A percentile compares a stretch with the other conserved stretches of the same genome.
These are phyloP conservation scores for Mycena kentingensis DNA, from an alignment of 768 basidiomycete species.

Conservation along the genomic window DNA sequence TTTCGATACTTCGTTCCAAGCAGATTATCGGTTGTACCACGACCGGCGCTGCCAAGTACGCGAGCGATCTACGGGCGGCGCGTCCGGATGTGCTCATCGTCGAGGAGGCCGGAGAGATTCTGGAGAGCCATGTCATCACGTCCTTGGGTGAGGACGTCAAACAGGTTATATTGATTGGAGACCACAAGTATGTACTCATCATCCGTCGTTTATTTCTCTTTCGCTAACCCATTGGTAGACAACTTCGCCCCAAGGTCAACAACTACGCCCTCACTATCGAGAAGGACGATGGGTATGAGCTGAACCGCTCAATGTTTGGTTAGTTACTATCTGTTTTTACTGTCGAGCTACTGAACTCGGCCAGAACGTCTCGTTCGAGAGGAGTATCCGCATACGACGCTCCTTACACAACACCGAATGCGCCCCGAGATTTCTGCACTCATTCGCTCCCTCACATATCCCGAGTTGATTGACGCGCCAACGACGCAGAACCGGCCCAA, in stretches of 20 bases:
- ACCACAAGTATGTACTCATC: slow-evolving; percentile 58
- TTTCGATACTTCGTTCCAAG: slow-evolving; percentile 37
- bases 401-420: slow-evolving; percentile 69
- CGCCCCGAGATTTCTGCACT: slow-evolving; percentile 69
- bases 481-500: slow-evolving; percentile 51
- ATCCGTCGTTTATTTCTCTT: not conserved
- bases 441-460: slow-evolving; percentile 65
- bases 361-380: slow-evolving; percentile 58
- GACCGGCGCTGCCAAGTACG: slow-evolving; percentile 67
- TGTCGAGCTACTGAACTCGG: too few species aligned
- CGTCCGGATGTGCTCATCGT: slow-evolving; percentile 59
- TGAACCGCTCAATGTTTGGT: slow-evolving; percentile 67
- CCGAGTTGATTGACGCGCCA: slow-evolving; percentile 58
- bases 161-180: slow-evolving; percentile 69
- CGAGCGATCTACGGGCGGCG: slow-evolving; percentile 45
- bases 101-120: slow-evolving; percentile 74
- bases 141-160: slow-evolving; percentile 47
- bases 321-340: too few species aligned
- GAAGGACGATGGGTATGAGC: slow-evolving; percentile 65
- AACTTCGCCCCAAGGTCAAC: slow-evolving; percentile 73
- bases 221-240: slow-evolving; percentile 39
- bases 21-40: slow-evolving; percentile 69
- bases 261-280: slow-evolving; percentile 66
- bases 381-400: slow-evolving; percentile 61
- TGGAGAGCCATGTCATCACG: slow-evolving; percentile 67